These are phyloP conservation scores for Inonotus obliquus DNA, from an alignment of 1,284 basidiomycete species.

Conservation along the genomic window DNA sequence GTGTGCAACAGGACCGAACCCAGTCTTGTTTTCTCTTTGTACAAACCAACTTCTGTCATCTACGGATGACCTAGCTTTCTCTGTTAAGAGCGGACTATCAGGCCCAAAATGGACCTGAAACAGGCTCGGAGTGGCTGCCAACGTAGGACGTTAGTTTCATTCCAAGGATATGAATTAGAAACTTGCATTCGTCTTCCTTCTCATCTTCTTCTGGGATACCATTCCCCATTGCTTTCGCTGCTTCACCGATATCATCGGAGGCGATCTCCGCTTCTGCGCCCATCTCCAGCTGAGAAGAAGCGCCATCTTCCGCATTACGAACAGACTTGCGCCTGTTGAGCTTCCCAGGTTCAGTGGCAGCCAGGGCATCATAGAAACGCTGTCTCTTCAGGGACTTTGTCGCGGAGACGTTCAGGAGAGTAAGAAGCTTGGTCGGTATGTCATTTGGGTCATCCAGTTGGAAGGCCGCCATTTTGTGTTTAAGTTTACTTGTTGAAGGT, in stretches of 20 bases:
- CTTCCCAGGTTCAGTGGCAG: constrained; percentile 43
- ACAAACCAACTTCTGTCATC: constrained; percentile 49
- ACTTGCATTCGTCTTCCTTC: constrained; percentile 11
- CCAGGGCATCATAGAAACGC: constrained; percentile 34
- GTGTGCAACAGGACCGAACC: constrained; percentile 52
- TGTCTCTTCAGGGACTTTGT: constrained; percentile 60
- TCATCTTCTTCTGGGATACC: constrained; percentile 20
- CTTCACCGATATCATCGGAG: not conserved
- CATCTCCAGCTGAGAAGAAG: constrained; percentile 20
- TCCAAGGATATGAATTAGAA: constrained; percentile 23
- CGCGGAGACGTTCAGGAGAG: constrained; percentile 91
- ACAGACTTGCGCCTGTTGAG: constrained; percentile 57
- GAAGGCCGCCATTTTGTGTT: not conserved
- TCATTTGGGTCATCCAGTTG: constrained; percentile 46
- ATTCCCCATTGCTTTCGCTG: constrained; percentile 3
- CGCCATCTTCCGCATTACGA: constrained; percentile 26
- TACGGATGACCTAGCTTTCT: constrained; percentile 40
- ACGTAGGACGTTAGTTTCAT: constrained; percentile 24
- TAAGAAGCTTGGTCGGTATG: constrained; percentile 81
- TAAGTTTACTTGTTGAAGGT: not conserved
- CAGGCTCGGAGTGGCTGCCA: constrained; percentile 32
- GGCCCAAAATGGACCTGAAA: constrained; percentile 69
- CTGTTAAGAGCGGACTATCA: constrained; percentile 43
- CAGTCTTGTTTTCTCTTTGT: constrained; percentile 36
- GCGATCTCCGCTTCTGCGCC: constrained; percentile 15